phyloP scores from a whole-genome alignment of 805 yeast species.

The Saturnispora hagleri region DNA sequence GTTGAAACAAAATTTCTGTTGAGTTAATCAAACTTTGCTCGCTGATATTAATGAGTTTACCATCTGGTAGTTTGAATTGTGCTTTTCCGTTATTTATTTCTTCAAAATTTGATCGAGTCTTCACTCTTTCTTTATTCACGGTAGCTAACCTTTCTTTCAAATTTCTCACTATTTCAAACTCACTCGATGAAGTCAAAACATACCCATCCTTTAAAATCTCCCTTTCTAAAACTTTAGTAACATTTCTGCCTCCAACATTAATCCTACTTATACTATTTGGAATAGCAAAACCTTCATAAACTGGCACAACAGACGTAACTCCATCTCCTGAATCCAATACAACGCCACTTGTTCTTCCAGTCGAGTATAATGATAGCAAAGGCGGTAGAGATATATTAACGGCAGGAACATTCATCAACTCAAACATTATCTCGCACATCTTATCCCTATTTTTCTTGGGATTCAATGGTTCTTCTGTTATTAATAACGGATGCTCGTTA shows the following conservation, averaged over 20 bases:
- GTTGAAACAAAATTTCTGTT: conserved; percentile 76
- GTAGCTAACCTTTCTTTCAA: conserved; percentile 72
- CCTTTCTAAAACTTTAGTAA: conserved; percentile 65
- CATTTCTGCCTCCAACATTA: conserved; percentile 80
- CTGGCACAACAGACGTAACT: conserved; percentile 79
- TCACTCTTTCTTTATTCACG: conserved; percentile 39
- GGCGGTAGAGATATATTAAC: conserved; percentile 78
- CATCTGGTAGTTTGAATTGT: conserved; percentile 71
- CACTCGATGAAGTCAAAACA: conserved; percentile 59
- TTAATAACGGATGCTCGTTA: conserved; percentile 79
- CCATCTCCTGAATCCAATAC: conserved; percentile 99
- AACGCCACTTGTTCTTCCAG: conserved; percentile 99
- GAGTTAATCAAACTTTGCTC: conserved; percentile 16
- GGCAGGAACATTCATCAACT: conserved; percentile 68
- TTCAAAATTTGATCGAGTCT: not conserved
- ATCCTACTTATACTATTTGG: conserved; percentile 63
- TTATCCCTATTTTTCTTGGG: conserved; percentile 52
- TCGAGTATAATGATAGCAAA: conserved; percentile 93
- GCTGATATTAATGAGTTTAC: conserved; percentile 41
- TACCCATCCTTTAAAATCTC: conserved; percentile 61
- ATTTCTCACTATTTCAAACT: conserved; percentile 67
- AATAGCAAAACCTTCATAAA: conserved; percentile 79
- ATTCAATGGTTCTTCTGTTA: conserved; percentile 86
- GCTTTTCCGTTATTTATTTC: conserved; percentile 2
- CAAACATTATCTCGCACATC: conserved; percentile 60